These are phyloP conservation scores for Nicotiana paniculata DNA, from an alignment of 257 asterid genomes.

Conservation along the genomic window DNA sequence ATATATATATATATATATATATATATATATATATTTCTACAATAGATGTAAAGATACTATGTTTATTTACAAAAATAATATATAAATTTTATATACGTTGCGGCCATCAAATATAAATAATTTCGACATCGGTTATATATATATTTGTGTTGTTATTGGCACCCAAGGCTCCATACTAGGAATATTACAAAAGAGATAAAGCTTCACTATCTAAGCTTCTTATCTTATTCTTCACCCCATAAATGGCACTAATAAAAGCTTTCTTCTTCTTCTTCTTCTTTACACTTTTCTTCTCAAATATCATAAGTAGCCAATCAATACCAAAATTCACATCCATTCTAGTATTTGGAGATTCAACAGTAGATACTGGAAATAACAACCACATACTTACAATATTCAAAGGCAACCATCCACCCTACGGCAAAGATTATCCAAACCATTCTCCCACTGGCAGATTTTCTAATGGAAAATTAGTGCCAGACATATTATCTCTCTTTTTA, in stretches of 20 bases:
- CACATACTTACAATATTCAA: not conserved
- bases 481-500: not conserved
- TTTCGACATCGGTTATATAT: not conserved
- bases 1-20: too few species aligned
- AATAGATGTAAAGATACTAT: too few species aligned
- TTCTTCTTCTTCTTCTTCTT: not conserved
- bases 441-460: slow-evolving; percentile 12
- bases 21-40: too few species aligned
- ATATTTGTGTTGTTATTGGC: not conserved
- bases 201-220: too few species aligned
- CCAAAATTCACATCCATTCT: not conserved
- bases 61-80: too few species aligned
- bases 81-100: too few species aligned
- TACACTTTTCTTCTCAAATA: not conserved
- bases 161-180: not conserved
- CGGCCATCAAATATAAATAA: too few species aligned
- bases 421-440: slow-evolving; percentile 5
- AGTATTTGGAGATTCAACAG: slow-evolving; percentile 16
- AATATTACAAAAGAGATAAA: not conserved
- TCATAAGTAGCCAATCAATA: not conserved
- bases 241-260: not conserved
- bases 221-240: not conserved
- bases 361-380: slow-evolving; percentile 14
- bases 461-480: slow-evolving; percentile 14
- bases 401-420: slow-evolving; percentile 10